Base-by-base conservation (phyloP, 1,284 basidiomycete species). In the Lentinus polychrous region DNA sequence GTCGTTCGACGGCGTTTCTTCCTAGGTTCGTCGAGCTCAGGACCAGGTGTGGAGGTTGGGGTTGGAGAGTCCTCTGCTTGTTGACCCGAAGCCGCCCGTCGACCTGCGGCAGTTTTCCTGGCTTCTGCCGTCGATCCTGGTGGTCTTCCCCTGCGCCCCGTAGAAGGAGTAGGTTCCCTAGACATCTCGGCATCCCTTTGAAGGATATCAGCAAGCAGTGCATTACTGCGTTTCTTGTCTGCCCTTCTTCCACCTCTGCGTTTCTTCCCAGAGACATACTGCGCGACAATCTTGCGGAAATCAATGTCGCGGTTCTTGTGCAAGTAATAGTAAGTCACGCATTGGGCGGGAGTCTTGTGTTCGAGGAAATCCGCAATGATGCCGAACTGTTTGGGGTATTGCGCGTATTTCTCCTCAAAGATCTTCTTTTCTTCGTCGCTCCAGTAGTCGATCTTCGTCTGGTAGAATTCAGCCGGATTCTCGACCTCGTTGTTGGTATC, bases 321-420 rank as follows among this genome's bases (percentile, higher is more conserved):
- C 51, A 95, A 73, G 68, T 98, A 98, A 68, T 98, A 98, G 68
- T 85, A 96, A 43, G 86, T 78, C 37, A 98, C 91, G 63, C 94
- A 97, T 75, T 97, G 90, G 0, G 83, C 71, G 0, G 89, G 73
- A 2, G 90, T 86, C 75, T 97, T 98, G 74, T 93, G 77, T 1
- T 87, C 83, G 15, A 98, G 68, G 48, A 72, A 79, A 32, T 85
- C 79, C 1, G 94, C 85, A 52, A 98, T 94, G 56, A 81, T 69
- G 39, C 91, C 92, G 62, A 98, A 98, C 64, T 97, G 94, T 66
- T 98, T 98, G 7, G 94, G 94, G 61, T 83, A 79, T 14, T 81
- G 76, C 2, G 89, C 86, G 63, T 89, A 98, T 58, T 87, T 84
- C 60, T 86, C 83, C 46, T 88, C 67, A 66, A 94, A 94, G 20